Evolutionary conservation across 768 basidiomycete species (phyloP).

Genomic region (Lyophyllum semitale): DNA sequence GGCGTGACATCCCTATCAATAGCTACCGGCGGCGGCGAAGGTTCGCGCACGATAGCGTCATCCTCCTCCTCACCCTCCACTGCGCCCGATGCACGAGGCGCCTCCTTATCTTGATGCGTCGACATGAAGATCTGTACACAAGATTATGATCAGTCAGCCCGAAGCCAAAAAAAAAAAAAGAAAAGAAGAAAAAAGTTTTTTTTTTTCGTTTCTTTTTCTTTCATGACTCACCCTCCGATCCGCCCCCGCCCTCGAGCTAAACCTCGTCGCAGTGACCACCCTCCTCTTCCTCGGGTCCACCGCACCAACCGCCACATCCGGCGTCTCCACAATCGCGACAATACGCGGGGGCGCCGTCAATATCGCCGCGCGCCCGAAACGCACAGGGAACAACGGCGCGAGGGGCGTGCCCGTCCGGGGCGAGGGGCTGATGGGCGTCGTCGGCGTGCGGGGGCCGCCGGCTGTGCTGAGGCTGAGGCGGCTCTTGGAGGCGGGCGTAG

Average conservation of each 20-base stretch:
- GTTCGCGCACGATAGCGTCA: conserved; percentile 22
- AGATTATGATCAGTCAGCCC: background rate
- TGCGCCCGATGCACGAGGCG: conserved; percentile 8
- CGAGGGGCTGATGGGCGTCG: conserved; percentile 50
- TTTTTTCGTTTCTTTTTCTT: too few relatives aligned
- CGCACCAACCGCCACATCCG: conserved; percentile 87
- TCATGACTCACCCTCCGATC: conserved; percentile 79
- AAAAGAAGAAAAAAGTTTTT: too few relatives aligned
- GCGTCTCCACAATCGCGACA: conserved; percentile 81
- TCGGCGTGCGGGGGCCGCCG: conserved; percentile 17
- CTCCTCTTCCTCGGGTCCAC: conserved; percentile 83
- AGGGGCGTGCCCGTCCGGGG: conserved; percentile 44
- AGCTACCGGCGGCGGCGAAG: conserved; percentile 46
- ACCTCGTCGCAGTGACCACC: conserved; percentile 85
- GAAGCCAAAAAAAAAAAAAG: conserved; percentile 3
- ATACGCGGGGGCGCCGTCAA: conserved; percentile 84
- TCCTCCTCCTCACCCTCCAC: conserved; percentile 23
- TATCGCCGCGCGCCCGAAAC: conserved; percentile 72
- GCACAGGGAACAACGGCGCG: conserved; percentile 38
- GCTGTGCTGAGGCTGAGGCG: conserved; percentile 38
- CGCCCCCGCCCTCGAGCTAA: conserved; percentile 81
- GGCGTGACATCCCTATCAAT: conserved; percentile 67
- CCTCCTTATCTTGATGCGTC: conserved; percentile 68
- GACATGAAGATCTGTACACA: conserved; percentile 73
- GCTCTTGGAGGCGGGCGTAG: conserved; percentile 29